phyloP scores from a whole-genome alignment of 306 rosid genomes.

The Inga leiocalycina region DNA sequence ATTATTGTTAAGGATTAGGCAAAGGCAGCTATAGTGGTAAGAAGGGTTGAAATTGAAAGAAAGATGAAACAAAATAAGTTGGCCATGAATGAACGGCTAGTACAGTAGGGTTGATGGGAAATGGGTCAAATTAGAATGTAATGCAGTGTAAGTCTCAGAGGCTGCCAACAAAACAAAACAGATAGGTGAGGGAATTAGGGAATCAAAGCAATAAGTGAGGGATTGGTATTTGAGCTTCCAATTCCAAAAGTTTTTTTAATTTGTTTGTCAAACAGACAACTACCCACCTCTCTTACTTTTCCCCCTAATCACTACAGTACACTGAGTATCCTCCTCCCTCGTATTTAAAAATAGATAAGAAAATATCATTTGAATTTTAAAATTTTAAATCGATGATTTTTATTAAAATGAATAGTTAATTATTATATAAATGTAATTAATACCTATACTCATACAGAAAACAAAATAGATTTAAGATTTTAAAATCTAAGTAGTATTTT shows the following conservation, averaged over 20 bases:
- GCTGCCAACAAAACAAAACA: constrained; percentile 5
- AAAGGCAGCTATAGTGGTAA: not conserved
- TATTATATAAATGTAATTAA: too few species aligned
- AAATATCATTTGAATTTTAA: too few species aligned
- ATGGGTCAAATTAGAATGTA: not conserved
- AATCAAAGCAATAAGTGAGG: not conserved
- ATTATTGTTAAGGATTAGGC: not conserved
- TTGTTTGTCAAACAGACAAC: not conserved
- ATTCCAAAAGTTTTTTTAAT: not conserved
- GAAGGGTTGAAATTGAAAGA: not conserved
- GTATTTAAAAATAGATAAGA: not conserved
- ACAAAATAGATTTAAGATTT: too few species aligned
- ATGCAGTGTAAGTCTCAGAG: not conserved
- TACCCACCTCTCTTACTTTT: not conserved
- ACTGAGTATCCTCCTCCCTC: too few species aligned
- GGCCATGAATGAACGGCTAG: not conserved
- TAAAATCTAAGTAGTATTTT: too few species aligned
- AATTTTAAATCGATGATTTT: too few species aligned
- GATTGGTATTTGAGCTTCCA: not conserved
- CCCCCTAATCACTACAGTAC: not conserved
- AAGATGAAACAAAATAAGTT: not conserved
- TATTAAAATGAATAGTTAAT: too few species aligned
- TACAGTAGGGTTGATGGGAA: not conserved
- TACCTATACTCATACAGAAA: too few species aligned
- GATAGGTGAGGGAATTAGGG: not conserved